Evolutionary conservation across 345 rosid species (phyloP), one percentile per base, ranked within the genome.

Genomic region (Brassica incana): DNA sequence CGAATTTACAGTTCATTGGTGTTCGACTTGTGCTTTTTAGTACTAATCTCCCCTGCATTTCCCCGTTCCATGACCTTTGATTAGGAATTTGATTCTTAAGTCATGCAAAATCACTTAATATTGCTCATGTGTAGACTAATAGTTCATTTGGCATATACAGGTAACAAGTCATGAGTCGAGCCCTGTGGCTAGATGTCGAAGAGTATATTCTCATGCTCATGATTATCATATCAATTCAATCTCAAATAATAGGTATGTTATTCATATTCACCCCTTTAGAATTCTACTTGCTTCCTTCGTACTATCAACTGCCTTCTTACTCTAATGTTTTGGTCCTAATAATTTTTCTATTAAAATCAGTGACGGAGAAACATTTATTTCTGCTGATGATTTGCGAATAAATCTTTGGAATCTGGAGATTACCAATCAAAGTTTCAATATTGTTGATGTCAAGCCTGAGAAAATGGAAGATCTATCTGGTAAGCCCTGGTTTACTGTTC

Each of bases 381-480:
- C 99, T 4, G 97, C 99, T 64, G 99, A 95, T 56, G 99, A 95
- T 84, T 88, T 95, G 75, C 91, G 99, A 72, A 89, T 95, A 79
- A 95, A 95, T 85, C 93, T 95, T 70, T 95, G 99, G 99, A 95
- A 93, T 88, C 80, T 95, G 90, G 99, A 95, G 81, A 88, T 95
- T 77, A 90, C 92, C 89, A 90, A 81, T 70, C 98, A 95, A 78
- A 95, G 98, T 87, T 93, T 95, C 78, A 95, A 95, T 78, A 93
- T 93, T 80, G 93, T 90, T 78, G 98, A 95, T 89, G 98, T 96
- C 72, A 95, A 95, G 86, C 99, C 99, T 73, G 85, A 94, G 69
- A 95, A 93, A 80, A 95, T 95, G 97, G 99, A 95, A 89, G 98
- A 93, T 81, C 82, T 95, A 79, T 91, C 99, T 64, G 99, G 99